These are phyloP conservation scores for Cyberlindnera bimundalis DNA, from an alignment of 805 yeast genomes.

Conservation along the genomic window DNA sequence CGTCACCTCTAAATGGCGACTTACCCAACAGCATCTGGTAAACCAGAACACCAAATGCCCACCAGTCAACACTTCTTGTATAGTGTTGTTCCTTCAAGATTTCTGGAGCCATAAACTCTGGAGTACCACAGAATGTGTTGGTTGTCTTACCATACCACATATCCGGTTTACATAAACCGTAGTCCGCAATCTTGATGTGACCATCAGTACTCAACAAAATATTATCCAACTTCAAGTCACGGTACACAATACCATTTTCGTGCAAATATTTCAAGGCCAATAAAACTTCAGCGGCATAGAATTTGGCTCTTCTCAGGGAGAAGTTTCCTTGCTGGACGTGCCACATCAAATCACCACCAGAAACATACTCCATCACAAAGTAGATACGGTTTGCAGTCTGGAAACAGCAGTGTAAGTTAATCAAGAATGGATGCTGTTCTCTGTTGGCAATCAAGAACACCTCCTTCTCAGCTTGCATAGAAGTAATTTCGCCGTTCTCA, in stretches of 20 bases:
- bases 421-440: conserved; percentile 88
- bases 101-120: conserved; percentile 99
- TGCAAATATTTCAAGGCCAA: conserved; percentile 90
- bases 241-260: conserved; percentile 91
- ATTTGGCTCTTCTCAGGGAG: conserved; percentile 88
- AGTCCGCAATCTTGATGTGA: conserved; percentile 95
- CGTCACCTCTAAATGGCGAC: conserved; percentile 96
- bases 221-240: conserved; percentile 94
- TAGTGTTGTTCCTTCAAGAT: conserved; percentile 89
- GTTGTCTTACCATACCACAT: conserved; percentile 87
- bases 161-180: conserved; percentile 93
- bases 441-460: conserved; percentile 82
- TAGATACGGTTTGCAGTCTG: conserved; percentile 97
- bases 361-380: conserved; percentile 96
- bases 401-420: conserved; percentile 90
- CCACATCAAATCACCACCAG: conserved; percentile 99
- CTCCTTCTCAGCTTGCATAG: conserved; percentile 90
- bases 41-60: conserved; percentile 97
- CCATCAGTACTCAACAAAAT: conserved; percentile 86
- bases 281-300: conserved; percentile 94
- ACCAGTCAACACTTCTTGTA: conserved; percentile 97
- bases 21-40: conserved; percentile 96
- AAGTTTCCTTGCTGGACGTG: conserved; percentile 93
- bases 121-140: conserved; percentile 97
- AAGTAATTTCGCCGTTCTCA: conserved; percentile 94